These are phyloP conservation scores for Pichia cephalocereana DNA, from an alignment of 805 yeast species.

Conservation along the genomic window DNA sequence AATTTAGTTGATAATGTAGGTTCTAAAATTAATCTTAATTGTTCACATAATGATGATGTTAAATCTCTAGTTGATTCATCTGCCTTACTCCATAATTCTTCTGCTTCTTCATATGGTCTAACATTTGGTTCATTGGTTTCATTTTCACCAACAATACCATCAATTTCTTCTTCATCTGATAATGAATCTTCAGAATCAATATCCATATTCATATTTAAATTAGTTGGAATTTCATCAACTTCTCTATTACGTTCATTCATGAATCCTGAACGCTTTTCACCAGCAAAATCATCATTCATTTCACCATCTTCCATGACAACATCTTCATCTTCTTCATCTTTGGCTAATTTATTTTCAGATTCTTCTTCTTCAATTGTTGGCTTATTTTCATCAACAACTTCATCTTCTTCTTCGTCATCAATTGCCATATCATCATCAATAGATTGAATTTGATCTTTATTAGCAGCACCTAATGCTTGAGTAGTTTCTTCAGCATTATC, in stretches of 20 bases:
- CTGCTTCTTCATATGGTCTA: slow-evolving; percentile 46
- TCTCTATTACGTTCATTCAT: slow-evolving; percentile 15
- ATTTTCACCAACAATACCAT: slow-evolving; percentile 12
- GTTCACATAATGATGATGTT: slow-evolving; percentile 84
- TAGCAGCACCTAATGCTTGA: slow-evolving; percentile 90
- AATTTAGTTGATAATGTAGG: slow-evolving; percentile 95
- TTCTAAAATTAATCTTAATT: slow-evolving; percentile 81
- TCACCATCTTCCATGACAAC: slow-evolving; percentile 21
- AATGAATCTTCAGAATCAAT: slow-evolving; percentile 20
- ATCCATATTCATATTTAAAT: slow-evolving; percentile 36
- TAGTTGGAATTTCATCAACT: slow-evolving; percentile 24
- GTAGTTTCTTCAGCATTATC: slow-evolving; percentile 71
- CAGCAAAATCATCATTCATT: slow-evolving; percentile 14
- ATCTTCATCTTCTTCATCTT: slow-evolving; percentile 19
- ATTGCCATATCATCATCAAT: slow-evolving; percentile 76
- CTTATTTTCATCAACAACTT: slow-evolving; percentile 19
- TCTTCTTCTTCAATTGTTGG: slow-evolving; percentile 18
- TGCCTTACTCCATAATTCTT: slow-evolving; percentile 72
- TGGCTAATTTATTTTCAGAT: neutral
- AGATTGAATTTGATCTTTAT: slow-evolving; percentile 65
- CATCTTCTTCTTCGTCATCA: slow-evolving; percentile 50
- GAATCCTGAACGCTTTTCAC: slow-evolving; percentile 13
- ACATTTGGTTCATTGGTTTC: slow-evolving; percentile 8
- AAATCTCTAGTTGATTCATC: slow-evolving; percentile 82
- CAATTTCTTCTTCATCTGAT: slow-evolving; percentile 19